phyloP scores from a whole-genome alignment of 1,284 basidiomycete species.

The Erythrobasidium hasegawianum region DNA sequence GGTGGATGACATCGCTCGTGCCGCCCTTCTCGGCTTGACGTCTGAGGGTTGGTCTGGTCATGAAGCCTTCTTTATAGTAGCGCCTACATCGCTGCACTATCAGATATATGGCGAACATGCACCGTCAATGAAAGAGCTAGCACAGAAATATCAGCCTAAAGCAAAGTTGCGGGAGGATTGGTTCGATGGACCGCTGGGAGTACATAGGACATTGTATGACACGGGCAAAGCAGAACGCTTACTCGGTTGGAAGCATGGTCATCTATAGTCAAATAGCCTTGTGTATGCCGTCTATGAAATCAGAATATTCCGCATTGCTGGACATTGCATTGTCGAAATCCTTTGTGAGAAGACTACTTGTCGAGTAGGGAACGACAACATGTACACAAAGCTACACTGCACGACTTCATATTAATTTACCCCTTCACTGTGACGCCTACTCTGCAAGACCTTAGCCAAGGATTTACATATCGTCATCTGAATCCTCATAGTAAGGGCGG shows the following conservation, averaged over 20 bases:
- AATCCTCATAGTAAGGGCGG: too few relatives aligned
- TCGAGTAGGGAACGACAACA: too few relatives aligned
- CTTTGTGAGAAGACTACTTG: too few relatives aligned
- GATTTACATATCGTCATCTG: too few relatives aligned
- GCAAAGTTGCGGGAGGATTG: background rate
- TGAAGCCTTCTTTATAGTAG: background rate
- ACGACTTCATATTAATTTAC: too few relatives aligned
- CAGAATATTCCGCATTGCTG: too few relatives aligned
- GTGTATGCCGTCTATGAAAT: too few relatives aligned
- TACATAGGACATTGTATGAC: background rate
- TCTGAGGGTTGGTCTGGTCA: background rate
- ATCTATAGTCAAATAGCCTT: too few relatives aligned
- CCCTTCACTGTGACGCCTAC: too few relatives aligned
- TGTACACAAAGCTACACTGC: too few relatives aligned
- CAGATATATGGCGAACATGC: background rate
- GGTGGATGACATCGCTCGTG: background rate
- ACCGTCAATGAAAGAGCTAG: background rate
- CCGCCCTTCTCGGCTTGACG: background rate
- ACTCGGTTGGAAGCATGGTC: conserved; percentile 31
- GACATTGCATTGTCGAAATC: too few relatives aligned
- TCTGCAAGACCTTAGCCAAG: too few relatives aligned
- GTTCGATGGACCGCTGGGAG: background rate
- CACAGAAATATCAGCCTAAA: background rate
- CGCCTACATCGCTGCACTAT: background rate
- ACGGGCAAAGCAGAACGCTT: conserved; percentile 24